Conservation (phyloP, 1,284 basidiomycete species). For the Tremellales sp. region DNA sequence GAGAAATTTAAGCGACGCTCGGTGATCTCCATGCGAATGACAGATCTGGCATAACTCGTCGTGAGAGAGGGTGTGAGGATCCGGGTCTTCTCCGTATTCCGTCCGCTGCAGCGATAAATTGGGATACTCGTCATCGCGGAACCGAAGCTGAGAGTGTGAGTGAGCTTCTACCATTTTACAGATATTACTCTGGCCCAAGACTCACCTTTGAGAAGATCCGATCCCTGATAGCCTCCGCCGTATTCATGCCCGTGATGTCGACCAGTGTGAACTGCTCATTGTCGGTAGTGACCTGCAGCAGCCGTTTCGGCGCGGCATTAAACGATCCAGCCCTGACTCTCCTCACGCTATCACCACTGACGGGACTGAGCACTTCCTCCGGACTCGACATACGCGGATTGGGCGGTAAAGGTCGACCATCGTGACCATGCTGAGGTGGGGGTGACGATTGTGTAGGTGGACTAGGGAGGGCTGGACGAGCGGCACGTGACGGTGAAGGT, state of each 20-base stretch:
- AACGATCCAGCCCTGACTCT: conserved; percentile 25
- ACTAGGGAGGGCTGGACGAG: conserved; percentile 32
- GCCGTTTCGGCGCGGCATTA: conserved; percentile 19
- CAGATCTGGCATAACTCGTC: conserved; percentile 69
- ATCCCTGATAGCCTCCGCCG: conserved; percentile 72
- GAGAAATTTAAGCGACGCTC: conserved; percentile 73
- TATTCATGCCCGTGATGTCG: conserved; percentile 67
- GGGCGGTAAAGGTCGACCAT: conserved; percentile 4
- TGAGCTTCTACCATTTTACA: background rate
- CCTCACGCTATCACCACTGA: conserved; percentile 15
- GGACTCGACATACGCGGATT: conserved; percentile 27
- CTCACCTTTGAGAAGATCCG: conserved; percentile 76
- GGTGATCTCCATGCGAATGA: conserved; percentile 64
- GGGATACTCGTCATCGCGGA: conserved; percentile 73
- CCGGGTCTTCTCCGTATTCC: conserved; percentile 70
- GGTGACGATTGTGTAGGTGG: conserved; percentile 10
- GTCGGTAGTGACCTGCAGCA: conserved; percentile 64
- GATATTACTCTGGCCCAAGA: conserved; percentile 5
- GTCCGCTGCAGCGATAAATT: conserved; percentile 78
- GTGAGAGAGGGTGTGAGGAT: conserved; percentile 65
- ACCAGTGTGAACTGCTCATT: conserved; percentile 74
- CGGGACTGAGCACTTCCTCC: conserved; percentile 28
- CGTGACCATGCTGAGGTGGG: conserved; percentile 5
- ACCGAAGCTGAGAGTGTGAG: conserved; percentile 59
- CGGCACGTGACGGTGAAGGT: conserved; percentile 25